These are phyloP conservation scores for Penicillium sp. DNA, from an alignment of 2,329 filamentous ascomycete genomes.

Conservation along the genomic window DNA sequence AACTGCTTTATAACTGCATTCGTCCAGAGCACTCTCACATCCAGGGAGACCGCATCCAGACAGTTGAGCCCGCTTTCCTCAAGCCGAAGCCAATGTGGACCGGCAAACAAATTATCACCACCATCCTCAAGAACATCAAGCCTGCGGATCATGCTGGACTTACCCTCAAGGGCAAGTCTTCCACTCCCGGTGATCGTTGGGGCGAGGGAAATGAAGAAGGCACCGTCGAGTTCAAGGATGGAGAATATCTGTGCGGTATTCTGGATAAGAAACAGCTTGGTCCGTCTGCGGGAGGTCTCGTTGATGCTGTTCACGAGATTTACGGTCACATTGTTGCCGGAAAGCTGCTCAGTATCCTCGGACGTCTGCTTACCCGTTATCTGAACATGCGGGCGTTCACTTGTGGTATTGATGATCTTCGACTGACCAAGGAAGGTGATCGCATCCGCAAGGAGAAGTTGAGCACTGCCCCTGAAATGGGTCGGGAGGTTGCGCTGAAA, in stretches of 20 bases:
- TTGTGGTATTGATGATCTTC: conserved; percentile 95
- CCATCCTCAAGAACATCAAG: conserved; percentile 88
- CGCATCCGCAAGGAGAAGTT: conserved; percentile 70
- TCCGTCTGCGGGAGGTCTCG: conserved; percentile 80
- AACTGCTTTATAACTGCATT: conserved; percentile 88
- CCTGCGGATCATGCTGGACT: conserved; percentile 76
- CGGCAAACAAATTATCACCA: conserved; percentile 93
- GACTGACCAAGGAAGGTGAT: conserved; percentile 81
- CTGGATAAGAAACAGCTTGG: conserved; percentile 96
- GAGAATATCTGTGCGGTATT: conserved; percentile 86
- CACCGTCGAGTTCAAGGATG: conserved; percentile 78
- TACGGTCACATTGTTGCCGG: conserved; percentile 88
- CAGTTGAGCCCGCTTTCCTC: conserved; percentile 78
- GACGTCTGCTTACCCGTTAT: conserved; percentile 84
- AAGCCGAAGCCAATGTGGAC: conserved; percentile 87
- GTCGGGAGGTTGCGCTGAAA: conserved; percentile 78
- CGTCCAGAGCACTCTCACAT: conserved; percentile 91
- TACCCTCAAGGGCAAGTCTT: conserved; percentile 77
- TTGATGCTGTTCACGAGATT: conserved; percentile 90
- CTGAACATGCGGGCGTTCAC: conserved; percentile 94
- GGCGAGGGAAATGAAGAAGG: conserved; percentile 73
- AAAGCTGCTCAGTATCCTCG: conserved; percentile 84
- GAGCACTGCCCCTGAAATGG: conserved; percentile 68
- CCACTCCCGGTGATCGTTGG: conserved; percentile 81
- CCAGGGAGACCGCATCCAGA: conserved; percentile 77